Percentiles rank a stretch among this genome's conserved stretches.
Conservation (phyloP, 441 rosid species). For the Pelargonium fulgidum region DNA sequence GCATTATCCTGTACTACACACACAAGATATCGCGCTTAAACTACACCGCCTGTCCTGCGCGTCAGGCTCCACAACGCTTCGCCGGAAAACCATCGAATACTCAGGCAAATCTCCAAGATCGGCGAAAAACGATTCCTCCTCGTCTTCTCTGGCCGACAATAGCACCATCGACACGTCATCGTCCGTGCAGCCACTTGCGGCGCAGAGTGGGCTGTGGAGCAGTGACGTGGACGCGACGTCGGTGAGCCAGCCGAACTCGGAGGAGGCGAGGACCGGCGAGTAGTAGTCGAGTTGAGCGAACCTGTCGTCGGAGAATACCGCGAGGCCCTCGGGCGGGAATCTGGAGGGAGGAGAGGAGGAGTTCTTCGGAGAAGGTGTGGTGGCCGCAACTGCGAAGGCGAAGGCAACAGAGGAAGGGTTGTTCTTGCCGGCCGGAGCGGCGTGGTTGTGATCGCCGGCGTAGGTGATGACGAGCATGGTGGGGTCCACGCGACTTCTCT, state of each 20-base stretch:
- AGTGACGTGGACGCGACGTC: slow-evolving; percentile 25
- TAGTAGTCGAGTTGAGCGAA: slow-evolving; percentile 21
- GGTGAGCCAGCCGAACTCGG: slow-evolving; percentile 38
- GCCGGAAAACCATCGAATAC: slow-evolving; percentile 36
- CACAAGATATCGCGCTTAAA: slow-evolving; percentile 30
- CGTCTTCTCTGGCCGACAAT: slow-evolving; percentile 26
- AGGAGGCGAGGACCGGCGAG: no score
- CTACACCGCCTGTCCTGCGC: slow-evolving; percentile 29
- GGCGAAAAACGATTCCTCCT: slow-evolving; percentile 32
- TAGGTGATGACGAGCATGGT: neutral
- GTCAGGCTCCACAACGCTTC: slow-evolving; percentile 22
- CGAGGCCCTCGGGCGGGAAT: slow-evolving; percentile 19
- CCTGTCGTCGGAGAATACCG: slow-evolving; percentile 24
- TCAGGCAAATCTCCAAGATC: slow-evolving; percentile 48
- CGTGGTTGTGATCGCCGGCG: neutral
- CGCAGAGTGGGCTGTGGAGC: slow-evolving; percentile 20
- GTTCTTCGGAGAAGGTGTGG: neutral
- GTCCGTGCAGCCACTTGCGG: neutral
- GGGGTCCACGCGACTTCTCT: neutral
- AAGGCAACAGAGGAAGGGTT: slow-evolving; percentile 19
- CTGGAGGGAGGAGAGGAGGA: slow-evolving; percentile 5
- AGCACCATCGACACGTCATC: slow-evolving; percentile 19
- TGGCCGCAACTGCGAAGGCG: neutral
- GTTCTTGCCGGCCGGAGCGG: slow-evolving; percentile 23
- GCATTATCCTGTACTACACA: slow-evolving; percentile 30